Evolutionary conservation across 2,329 filamentous ascomycete genomes (phyloP).

Genomic region (Cryphonectria parasitica): DNA sequence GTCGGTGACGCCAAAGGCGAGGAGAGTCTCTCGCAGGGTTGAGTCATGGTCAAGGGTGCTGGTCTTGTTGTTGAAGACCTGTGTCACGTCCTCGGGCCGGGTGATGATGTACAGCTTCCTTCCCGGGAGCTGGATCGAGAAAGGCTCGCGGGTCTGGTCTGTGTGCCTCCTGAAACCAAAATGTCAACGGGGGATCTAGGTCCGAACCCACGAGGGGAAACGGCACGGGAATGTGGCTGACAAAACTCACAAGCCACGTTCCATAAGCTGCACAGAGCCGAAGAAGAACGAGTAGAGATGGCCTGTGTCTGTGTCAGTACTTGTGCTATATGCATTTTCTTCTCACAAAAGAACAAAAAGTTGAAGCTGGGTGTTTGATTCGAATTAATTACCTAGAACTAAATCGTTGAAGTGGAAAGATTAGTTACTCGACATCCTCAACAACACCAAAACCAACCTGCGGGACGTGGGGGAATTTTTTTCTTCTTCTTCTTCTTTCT

Average conservation of each 20-base stretch:
- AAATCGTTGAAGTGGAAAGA: neutral
- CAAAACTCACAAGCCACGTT: conserved; percentile 7
- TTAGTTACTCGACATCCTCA: neutral
- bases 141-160: conserved; percentile 3
- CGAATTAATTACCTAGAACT: conserved; percentile 5
- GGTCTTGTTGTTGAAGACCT: conserved; percentile 3
- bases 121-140: conserved; percentile 14
- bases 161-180: conserved; percentile 2
- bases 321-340: neutral
- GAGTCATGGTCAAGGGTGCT: conserved; percentile 5
- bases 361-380: neutral
- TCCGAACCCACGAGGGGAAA: neutral
- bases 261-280: conserved; percentile 9
- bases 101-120: conserved; percentile 14
- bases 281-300: conserved; percentile 15
- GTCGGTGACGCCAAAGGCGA: neutral
- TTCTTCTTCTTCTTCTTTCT: too few species aligned
- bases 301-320: conserved; percentile 1
- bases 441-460: neutral
- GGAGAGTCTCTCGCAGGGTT: conserved; percentile 9
- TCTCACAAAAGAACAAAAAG: neutral
- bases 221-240: neutral
- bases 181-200: neutral
- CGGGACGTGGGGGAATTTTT: neutral
- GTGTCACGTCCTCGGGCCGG: neutral